phyloP scores from a whole-genome alignment of 306 rosid species.

The Glycine soja region DNA sequence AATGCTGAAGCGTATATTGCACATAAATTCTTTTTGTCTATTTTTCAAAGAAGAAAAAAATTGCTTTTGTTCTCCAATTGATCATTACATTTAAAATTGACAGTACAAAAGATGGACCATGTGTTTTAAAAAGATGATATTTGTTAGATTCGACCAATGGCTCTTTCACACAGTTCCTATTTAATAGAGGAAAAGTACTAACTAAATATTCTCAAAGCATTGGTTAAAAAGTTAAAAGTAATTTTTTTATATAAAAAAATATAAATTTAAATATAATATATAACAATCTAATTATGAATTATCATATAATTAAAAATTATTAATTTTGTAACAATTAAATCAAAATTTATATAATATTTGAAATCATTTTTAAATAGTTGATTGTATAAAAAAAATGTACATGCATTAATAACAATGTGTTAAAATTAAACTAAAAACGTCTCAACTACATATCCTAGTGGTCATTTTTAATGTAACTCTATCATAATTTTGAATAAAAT shows the following conservation, averaged over 20 bases:
- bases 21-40: background rate
- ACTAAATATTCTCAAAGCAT: background rate
- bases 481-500: background rate
- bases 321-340: background rate
- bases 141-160: background rate
- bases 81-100: background rate
- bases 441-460: background rate
- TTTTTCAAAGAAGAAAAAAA: background rate
- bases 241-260: background rate
- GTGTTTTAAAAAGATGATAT: constrained; percentile 1
- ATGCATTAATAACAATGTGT: too few species aligned
- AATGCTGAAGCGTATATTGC: background rate
- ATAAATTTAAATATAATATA: background rate
- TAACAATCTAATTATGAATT: background rate
- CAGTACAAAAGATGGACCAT: background rate
- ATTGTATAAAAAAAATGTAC: too few species aligned
- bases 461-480: background rate
- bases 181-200: background rate
- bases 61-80: background rate
- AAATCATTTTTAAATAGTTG: background rate
- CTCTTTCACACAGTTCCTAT: background rate
- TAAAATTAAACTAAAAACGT: background rate
- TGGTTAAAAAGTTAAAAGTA: background rate
- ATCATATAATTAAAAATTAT: background rate
- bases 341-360: background rate